These are phyloP conservation scores for Candida parachauliodes DNA, from an alignment of 805 yeast species.

Conservation along the genomic window DNA sequence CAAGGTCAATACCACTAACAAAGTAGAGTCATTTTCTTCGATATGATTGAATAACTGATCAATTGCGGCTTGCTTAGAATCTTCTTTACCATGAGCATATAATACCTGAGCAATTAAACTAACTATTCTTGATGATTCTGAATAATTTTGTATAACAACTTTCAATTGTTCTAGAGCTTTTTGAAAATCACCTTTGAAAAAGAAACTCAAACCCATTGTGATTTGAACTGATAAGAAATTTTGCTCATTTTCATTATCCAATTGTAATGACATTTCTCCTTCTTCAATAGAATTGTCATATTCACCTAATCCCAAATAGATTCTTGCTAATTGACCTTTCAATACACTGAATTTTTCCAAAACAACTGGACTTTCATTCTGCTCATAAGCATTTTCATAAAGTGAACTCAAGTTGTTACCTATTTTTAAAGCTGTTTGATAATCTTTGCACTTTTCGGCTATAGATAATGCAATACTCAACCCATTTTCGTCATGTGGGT, in stretches of 20 bases:
- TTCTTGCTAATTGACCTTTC: constrained; percentile 69
- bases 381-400: constrained; percentile 57
- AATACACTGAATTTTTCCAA: constrained; percentile 53
- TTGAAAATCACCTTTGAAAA: constrained; percentile 60
- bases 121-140: constrained; percentile 63
- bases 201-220: constrained; percentile 68
- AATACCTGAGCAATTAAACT: constrained; percentile 75
- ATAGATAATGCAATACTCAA: constrained; percentile 51
- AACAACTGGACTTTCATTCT: constrained; percentile 44
- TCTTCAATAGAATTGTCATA: constrained; percentile 58
- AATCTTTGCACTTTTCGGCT: constrained; percentile 70
- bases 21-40: constrained; percentile 60
- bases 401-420: constrained; percentile 45
- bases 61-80: constrained; percentile 75
- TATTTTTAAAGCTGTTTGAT: constrained; percentile 47
- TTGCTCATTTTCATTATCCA: constrained; percentile 28
- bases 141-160: constrained; percentile 49
- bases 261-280: constrained; percentile 53
- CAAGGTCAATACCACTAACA: constrained; percentile 64
- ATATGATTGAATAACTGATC: constrained; percentile 75
- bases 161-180: constrained; percentile 66
- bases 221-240: constrained; percentile 54
- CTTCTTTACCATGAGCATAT: constrained; percentile 71
- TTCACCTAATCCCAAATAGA: constrained; percentile 56
- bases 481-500: constrained; percentile 57